These are phyloP conservation scores for Ormosia emarginata DNA, from an alignment of 306 rosid genomes.

Conservation along the genomic window DNA sequence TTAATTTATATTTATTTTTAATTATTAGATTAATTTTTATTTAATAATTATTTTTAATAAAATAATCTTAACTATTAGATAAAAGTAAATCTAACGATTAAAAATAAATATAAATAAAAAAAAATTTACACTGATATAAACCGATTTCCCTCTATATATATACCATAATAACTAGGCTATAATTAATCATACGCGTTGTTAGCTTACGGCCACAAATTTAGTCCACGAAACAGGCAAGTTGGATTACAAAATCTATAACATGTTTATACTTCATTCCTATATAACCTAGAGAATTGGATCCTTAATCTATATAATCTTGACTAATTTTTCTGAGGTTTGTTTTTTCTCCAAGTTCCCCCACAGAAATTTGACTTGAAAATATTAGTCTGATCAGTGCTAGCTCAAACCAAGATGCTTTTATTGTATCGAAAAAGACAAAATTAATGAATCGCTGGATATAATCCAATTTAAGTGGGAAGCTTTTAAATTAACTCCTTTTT, in stretches of 20 bases:
- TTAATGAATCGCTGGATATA: background rate
- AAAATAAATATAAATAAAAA: no score
- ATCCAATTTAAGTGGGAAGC: background rate
- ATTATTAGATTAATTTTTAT: no score
- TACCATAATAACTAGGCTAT: background rate
- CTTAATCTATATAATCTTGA: slow-evolving; percentile 10
- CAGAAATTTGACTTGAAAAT: slow-evolving; percentile 30
- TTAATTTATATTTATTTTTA: no score
- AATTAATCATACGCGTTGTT: slow-evolving; percentile 7
- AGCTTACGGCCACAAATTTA: slow-evolving; percentile 20
- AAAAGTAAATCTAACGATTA: no score
- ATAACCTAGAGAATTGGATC: slow-evolving; percentile 28
- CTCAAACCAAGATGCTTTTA: background rate
- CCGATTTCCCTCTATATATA: no score
- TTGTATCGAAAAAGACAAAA: slow-evolving; percentile 29
- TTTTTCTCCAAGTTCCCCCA: slow-evolving; percentile 25
- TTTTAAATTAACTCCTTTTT: background rate
- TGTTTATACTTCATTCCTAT: background rate
- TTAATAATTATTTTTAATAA: no score
- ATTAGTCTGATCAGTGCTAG: slow-evolving; percentile 2
- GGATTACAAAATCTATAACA: slow-evolving; percentile 14
- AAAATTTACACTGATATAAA: no score
- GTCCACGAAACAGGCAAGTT: slow-evolving; percentile 30
- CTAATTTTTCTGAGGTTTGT: slow-evolving; percentile 17
- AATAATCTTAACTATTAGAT: no score